Evolutionary conservation across 1,284 basidiomycete species (phyloP), one percentile per base, ranked within the genome.

Genomic region (Tremellales sp.): DNA sequence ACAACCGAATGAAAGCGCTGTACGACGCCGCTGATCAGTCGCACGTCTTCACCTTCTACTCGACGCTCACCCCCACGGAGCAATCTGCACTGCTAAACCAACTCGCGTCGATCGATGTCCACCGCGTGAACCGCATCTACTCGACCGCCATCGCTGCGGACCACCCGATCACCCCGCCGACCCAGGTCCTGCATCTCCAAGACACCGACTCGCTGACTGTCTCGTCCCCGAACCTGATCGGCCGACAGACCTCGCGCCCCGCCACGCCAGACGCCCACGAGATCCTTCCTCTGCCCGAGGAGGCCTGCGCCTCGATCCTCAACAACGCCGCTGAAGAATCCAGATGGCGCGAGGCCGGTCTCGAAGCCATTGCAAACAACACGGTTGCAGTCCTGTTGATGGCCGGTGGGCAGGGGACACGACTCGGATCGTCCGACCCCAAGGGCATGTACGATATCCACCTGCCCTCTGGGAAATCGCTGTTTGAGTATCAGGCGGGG

Each of bases 391-490:
- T 98, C 10, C 78, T 99, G 25, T 80, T 99, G 61, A 87, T 99
- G 85, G 95, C 95, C 2, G 95, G 95, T 41, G 95, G 95, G 3
- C 95, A 99, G 74, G 95, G 95, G 19, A 95, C 93, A 14, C 80
- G 95, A 45, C 77, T 99, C 40, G 95, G 95, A 31, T 93, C 88
- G 61, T 81, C 79, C 29, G 86, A 85, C 19, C 95, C 95, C 22
- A 99, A 99, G 70, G 95, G 95, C 9, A 97, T 93, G 77, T 98
- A 97, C 75, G 89, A 98, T 70, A 97, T 98, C 60, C 86, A 85
- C 14, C 78, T 99, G 34, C 90, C 92, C 10, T 91, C 87, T 28
- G 83, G 87, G 75, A 95, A 93, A 75, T 84, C 85, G 25, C 82
- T 99, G 48, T 98, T 99, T 78, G 90, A 97, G 69, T 85, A 89